Evolutionary conservation across 1,284 basidiomycete genomes (phyloP).

Genomic region (Cutaneotrichosporon sp.): DNA sequence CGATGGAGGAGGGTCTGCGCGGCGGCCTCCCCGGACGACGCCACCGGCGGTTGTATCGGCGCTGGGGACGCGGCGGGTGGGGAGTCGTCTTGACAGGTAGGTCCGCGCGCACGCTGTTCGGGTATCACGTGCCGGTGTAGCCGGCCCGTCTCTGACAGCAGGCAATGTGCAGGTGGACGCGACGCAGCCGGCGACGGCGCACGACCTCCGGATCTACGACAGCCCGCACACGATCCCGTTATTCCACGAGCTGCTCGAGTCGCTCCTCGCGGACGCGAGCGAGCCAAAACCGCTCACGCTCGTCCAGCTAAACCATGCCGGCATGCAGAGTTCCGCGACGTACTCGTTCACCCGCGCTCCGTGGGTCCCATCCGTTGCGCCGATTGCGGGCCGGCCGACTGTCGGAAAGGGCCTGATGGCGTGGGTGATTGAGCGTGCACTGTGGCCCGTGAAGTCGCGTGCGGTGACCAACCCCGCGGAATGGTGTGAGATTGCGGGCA

Average conservation of each 20-base stretch:
- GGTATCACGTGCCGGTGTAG: no score
- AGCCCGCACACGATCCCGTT: slow-evolving; percentile 45
- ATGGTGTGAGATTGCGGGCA: slow-evolving; percentile 54
- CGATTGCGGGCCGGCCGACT: slow-evolving; percentile 59
- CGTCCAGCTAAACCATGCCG: slow-evolving; percentile 81
- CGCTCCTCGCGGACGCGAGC: slow-evolving; percentile 52
- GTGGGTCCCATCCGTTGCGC: slow-evolving; percentile 59
- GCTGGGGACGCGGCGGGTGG: slow-evolving; percentile 75
- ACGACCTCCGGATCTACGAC: slow-evolving; percentile 67
- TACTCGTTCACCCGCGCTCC: slow-evolving; percentile 33
- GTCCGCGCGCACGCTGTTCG: slow-evolving; percentile 16
- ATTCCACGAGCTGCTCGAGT: slow-evolving; percentile 55
- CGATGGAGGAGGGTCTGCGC: slow-evolving; percentile 75
- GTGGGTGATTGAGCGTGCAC: slow-evolving; percentile 51
- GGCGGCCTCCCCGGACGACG: slow-evolving; percentile 68
- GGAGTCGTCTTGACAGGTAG: slow-evolving; percentile 78
- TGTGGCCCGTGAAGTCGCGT: slow-evolving; percentile 63
- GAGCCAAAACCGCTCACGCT: slow-evolving; percentile 39
- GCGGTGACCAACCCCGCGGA: slow-evolving; percentile 57
- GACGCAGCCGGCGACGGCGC: slow-evolving; percentile 69
- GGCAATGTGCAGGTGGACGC: slow-evolving; percentile 75
- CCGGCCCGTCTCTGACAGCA: slow-evolving; percentile 20
- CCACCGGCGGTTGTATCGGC: slow-evolving; percentile 65
- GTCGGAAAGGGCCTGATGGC: slow-evolving; percentile 46
- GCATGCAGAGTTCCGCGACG: slow-evolving; percentile 69